Base-by-base conservation (phyloP, 2,329 filamentous ascomycete species). In the Talaromyces sp. region DNA sequence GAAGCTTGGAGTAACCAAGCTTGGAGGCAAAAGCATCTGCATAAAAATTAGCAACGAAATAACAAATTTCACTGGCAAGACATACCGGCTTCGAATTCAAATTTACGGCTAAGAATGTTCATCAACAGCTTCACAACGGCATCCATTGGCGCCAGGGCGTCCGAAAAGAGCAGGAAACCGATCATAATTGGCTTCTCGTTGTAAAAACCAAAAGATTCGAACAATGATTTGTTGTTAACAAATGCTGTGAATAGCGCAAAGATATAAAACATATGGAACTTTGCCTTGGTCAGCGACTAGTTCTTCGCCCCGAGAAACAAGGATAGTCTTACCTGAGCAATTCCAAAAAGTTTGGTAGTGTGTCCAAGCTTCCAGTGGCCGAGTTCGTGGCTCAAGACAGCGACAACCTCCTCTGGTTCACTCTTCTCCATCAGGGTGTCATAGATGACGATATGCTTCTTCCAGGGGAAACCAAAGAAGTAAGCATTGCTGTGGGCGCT, bases 371-470 rank as follows among this genome's bases (percentile, higher is more conserved):
- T 93, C 95, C 95, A 99, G 81, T 99, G 95, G 57, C 95, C 95
- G 55, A 99, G 85, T 78, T 99, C 95, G 75, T 99, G 95, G 39
- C 92, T 93, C 59, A 99, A 82, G 58, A 99, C 93, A 66, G 95
- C 93, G 62, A 96, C 91, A 47, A 99, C 93, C 77, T 99, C 95
- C 72, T 95, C 85, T 4, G 90, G 88, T 65, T 93, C 87, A 75
- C 90, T 95, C 85, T 98, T 96, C 78, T 97, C 93, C 65, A 99
- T 92, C 65, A 99, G 80, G 5, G 96, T 99, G 74, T 99, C 95
- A 75, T 96, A 99, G 73, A 99, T 96, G 71, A 99, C 95, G 81
- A 99, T 99, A 81, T 98, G 96, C 85, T 98, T 98, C 85, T 97
- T 97, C 93, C 93, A 99, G 49, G 95, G 95, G 60, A 99, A 85